Evolutionary conservation across 345 rosid genomes (phyloP).

Genomic region (Raphanus raphanistrum): DNA sequence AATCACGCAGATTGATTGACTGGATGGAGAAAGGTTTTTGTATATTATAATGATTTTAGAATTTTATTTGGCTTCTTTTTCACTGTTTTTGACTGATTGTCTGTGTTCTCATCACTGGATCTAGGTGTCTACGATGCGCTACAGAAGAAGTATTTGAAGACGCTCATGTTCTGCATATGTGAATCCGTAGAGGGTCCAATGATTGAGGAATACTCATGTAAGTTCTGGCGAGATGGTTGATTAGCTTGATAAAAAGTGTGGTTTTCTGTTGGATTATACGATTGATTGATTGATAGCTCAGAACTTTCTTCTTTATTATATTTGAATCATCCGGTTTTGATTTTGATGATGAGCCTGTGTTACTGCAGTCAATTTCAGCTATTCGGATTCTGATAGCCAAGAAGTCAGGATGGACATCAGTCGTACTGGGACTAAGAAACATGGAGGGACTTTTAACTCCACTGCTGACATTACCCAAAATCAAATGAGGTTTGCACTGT

Average conservation of each 20-base stretch:
- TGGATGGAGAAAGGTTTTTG: conserved; percentile 96
- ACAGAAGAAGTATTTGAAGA: conserved; percentile 84
- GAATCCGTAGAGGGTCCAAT: conserved; percentile 74
- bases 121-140: conserved; percentile 92
- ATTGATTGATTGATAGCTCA: neutral
- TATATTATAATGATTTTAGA: neutral
- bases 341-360: conserved; percentile 26
- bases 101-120: neutral
- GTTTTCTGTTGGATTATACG: neutral
- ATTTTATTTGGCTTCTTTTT: neutral
- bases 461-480: conserved; percentile 76
- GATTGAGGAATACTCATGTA: conserved; percentile 93
- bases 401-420: conserved; percentile 86
- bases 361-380: conserved; percentile 86
- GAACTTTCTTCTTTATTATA: neutral
- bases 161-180: conserved; percentile 85
- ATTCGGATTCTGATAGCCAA: conserved; percentile 70
- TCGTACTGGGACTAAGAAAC: conserved; percentile 75
- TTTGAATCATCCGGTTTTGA: neutral
- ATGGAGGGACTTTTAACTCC: conserved; percentile 71
- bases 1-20: conserved; percentile 90
- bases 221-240: conserved; percentile 8
- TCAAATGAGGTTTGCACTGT: conserved; percentile 73
- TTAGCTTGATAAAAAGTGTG: conserved; percentile 5
- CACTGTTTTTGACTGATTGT: neutral